A percentile compares a stretch with the other conserved stretches of the same genome.
These are phyloP conservation scores for Linnemannia exigua DNA, from an alignment of 192 early-diverging fungal genomes.

Conservation along the genomic window DNA sequence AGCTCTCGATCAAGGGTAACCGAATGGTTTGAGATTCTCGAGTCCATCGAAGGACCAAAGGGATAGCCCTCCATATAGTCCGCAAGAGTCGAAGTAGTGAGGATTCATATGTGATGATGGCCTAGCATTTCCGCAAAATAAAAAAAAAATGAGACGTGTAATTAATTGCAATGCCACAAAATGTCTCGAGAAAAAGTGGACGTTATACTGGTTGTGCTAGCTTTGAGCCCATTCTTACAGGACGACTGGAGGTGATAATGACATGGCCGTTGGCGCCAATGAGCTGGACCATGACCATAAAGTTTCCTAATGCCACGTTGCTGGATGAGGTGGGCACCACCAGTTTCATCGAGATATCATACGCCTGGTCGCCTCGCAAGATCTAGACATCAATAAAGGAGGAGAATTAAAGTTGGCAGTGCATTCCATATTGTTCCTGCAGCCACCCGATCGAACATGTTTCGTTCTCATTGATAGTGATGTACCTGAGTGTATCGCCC, in stretches of 20 bases:
- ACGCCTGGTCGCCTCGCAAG: conserved; percentile 38
- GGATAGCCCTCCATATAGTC: conserved; percentile 45
- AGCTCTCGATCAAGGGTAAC: conserved; percentile 36
- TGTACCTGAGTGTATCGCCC: background rate
- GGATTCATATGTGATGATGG: conserved; percentile 48
- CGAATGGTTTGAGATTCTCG: conserved; percentile 44
- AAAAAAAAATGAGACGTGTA: background rate
- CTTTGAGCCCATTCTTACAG: conserved; percentile 52
- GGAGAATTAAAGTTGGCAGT: background rate
- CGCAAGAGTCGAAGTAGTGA: conserved; percentile 26
- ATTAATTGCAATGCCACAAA: too few species aligned
- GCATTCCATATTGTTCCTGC: background rate
- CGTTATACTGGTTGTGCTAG: too few species aligned
- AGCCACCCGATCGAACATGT: too few species aligned
- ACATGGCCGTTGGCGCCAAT: conserved; percentile 18
- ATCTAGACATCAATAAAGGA: conserved; percentile 11
- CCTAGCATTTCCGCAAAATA: conserved; percentile 6
- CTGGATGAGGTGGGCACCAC: conserved; percentile 32
- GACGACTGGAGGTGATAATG: conserved; percentile 45
- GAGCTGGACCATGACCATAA: conserved; percentile 3
- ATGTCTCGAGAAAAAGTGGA: background rate
- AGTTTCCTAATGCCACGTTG: conserved; percentile 41
- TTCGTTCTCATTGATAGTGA: background rate
- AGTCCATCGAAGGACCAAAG: conserved; percentile 33
- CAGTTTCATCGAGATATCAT: conserved; percentile 47